Percentiles rank a stretch among this genome's conserved stretches.
phyloP scores from a whole-genome alignment of 2,329 filamentous ascomycete genomes.

The Penicillium brasilianum region DNA sequence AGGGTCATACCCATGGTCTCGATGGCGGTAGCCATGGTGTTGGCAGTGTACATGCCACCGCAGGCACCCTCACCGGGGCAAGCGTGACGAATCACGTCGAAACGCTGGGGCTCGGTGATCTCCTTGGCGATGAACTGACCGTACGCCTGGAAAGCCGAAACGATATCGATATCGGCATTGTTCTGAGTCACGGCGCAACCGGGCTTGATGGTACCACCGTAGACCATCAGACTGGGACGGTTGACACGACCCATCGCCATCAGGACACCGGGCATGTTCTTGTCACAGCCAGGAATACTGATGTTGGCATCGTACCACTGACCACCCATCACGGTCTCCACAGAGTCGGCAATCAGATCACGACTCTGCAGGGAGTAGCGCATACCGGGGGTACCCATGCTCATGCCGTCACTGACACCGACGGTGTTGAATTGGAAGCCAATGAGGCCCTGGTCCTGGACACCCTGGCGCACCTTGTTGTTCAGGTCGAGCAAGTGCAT shows the following conservation, averaged over 20 bases:
- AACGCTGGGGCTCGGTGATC: conserved; percentile 87
- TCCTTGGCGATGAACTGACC: conserved; percentile 91
- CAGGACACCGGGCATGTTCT: conserved; percentile 96
- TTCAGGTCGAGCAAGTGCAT: conserved; percentile 96
- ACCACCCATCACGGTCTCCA: conserved; percentile 98
- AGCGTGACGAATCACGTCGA: conserved; percentile 91
- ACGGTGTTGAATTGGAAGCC: conserved; percentile 99
- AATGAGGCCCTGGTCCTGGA: conserved; percentile 76
- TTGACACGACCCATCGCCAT: conserved; percentile 96
- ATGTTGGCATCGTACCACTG: conserved; percentile 99
- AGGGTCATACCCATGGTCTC: conserved; percentile 77
- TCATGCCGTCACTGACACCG: conserved; percentile 95
- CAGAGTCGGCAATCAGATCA: conserved; percentile 96
- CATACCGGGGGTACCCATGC: conserved; percentile 98
- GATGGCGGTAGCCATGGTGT: conserved; percentile 76
- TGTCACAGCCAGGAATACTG: conserved; percentile 96
- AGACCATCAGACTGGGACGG: conserved; percentile 94
- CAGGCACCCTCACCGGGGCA: conserved; percentile 85
- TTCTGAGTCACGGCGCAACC: conserved; percentile 80
- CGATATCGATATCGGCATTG: conserved; percentile 82
- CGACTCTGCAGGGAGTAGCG: conserved; percentile 91
- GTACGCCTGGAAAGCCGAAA: conserved; percentile 97
- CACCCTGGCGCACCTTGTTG: conserved; percentile 73
- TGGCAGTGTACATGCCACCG: conserved; percentile 83
- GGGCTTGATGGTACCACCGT: conserved; percentile 91